These are phyloP conservation scores for Sphaerobolus stellatus DNA, from an alignment of 1,284 basidiomycete species.

Conservation along the genomic window DNA sequence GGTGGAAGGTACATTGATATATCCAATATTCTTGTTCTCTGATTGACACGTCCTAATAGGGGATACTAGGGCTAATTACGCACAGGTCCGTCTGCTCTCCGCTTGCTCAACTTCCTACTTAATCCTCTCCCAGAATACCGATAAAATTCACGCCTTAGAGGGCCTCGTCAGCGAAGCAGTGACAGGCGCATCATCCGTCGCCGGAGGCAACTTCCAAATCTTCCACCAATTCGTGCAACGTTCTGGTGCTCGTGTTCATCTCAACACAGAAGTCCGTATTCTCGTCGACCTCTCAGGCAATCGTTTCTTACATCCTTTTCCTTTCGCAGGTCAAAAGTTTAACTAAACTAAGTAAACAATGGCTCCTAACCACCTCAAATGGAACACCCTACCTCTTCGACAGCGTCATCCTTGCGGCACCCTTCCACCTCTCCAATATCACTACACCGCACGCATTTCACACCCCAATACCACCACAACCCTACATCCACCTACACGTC, in stretches of 20 bases:
- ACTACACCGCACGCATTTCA: slow-evolving; percentile 46
- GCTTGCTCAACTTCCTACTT: neutral
- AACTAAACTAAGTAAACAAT: slow-evolving; percentile 11
- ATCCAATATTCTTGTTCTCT: neutral
- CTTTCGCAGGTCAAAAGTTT: slow-evolving; percentile 16
- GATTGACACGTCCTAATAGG: slow-evolving; percentile 40
- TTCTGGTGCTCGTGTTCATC: slow-evolving; percentile 66
- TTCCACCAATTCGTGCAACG: slow-evolving; percentile 79
- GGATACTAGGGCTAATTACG: slow-evolving; percentile 88
- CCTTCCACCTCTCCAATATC: slow-evolving; percentile 65
- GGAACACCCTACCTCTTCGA: slow-evolving; percentile 50
- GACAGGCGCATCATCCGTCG: slow-evolving; percentile 62
- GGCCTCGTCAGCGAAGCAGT: slow-evolving; percentile 76
- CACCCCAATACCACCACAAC: slow-evolving; percentile 58
- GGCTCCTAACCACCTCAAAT: slow-evolving; percentile 22
- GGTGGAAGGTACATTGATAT: slow-evolving; percentile 46
- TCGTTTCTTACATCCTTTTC: neutral
- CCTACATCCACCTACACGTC: slow-evolving; percentile 85
- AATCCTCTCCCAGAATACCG: slow-evolving; percentile 51
- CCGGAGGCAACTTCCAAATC: slow-evolving; percentile 83
- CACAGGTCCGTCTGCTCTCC: slow-evolving; percentile 57
- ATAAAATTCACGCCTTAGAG: slow-evolving; percentile 79
- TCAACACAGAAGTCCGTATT: slow-evolving; percentile 33
- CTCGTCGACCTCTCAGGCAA: neutral
- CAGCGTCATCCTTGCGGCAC: slow-evolving; percentile 75